A percentile compares a stretch with the other conserved stretches of the same genome.
phyloP scores from a whole-genome alignment of 352 stramenopile species.

The Thraustotheca clavata region DNA sequence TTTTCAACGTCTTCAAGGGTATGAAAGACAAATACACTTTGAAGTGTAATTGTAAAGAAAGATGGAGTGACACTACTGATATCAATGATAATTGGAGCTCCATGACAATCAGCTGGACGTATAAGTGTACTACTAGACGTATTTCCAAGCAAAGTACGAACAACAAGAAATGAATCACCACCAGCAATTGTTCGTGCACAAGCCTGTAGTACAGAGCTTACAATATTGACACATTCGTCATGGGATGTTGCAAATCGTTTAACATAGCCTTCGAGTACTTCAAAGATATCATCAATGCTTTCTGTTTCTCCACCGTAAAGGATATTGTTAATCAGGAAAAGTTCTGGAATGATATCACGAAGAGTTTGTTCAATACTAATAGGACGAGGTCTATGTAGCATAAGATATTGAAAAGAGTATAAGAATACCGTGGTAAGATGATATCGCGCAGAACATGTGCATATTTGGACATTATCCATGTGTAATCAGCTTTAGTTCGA shows the following conservation, averaged over 20 bases:
- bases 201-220: conserved; percentile 61
- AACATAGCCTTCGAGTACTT: conserved; percentile 62
- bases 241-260: conserved; percentile 52
- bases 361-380: conserved; percentile 75
- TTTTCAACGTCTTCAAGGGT: conserved; percentile 70
- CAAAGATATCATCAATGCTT: conserved; percentile 66
- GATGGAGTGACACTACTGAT: conserved; percentile 42
- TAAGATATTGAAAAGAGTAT: neutral
- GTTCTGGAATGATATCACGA: conserved; percentile 60
- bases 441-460: conserved; percentile 56
- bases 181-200: conserved; percentile 68
- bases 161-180: conserved; percentile 73
- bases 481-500: conserved; percentile 44
- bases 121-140: conserved; percentile 48
- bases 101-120: conserved; percentile 52
- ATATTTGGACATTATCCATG: conserved; percentile 59
- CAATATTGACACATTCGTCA: conserved; percentile 52
- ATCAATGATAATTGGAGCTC: conserved; percentile 64
- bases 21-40: conserved; percentile 70
- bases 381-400: conserved; percentile 29
- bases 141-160: conserved; percentile 62
- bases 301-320: conserved; percentile 58
- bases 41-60: conserved; percentile 66
- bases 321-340: conserved; percentile 75
- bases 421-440: conserved; percentile 37